phyloP scores from a whole-genome alignment of 2,329 filamentous ascomycete species.

The Coniella lustricola region DNA sequence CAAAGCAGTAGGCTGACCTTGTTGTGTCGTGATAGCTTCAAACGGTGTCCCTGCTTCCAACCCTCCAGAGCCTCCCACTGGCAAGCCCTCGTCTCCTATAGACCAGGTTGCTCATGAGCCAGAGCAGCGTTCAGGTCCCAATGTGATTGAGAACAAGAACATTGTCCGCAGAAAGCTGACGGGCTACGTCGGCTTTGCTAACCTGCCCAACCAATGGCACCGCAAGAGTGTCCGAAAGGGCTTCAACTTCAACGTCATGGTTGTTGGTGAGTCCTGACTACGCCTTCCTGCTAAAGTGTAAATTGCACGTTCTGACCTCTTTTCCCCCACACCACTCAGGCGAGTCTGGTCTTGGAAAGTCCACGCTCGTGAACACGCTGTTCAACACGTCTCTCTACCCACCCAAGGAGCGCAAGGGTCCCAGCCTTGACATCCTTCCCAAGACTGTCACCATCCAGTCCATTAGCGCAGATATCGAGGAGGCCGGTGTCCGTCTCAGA shows the following conservation, averaged over 20 bases:
- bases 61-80: conserved; percentile 31
- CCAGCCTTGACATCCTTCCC: conserved; percentile 94
- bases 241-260: conserved; percentile 99
- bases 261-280: conserved; percentile 69
- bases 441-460: conserved; percentile 96
- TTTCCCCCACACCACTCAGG: conserved; percentile 44
- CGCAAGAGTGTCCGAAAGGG: conserved; percentile 99
- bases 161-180: conserved; percentile 98
- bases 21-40: conserved; percentile 28
- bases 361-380: conserved; percentile 95
- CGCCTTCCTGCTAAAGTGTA: neutral
- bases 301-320: neutral
- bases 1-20: conserved; percentile 16
- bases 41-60: conserved; percentile 34
- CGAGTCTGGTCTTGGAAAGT: conserved; percentile 99
- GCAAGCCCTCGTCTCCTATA: conserved; percentile 28
- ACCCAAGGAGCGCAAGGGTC: conserved; percentile 95
- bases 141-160: conserved; percentile 70
- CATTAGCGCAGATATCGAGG: conserved; percentile 94
- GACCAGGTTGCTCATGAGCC: conserved; percentile 23
- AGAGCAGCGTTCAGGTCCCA: conserved; percentile 28
- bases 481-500: conserved; percentile 93
- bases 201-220: conserved; percentile 99
- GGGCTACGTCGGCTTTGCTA: conserved; percentile 97
- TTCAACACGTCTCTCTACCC: conserved; percentile 99